A percentile compares a stretch with the other conserved stretches of the same genome.
Conservation (phyloP, 345 rosid species). For the Syzygium aqueum region DNA sequence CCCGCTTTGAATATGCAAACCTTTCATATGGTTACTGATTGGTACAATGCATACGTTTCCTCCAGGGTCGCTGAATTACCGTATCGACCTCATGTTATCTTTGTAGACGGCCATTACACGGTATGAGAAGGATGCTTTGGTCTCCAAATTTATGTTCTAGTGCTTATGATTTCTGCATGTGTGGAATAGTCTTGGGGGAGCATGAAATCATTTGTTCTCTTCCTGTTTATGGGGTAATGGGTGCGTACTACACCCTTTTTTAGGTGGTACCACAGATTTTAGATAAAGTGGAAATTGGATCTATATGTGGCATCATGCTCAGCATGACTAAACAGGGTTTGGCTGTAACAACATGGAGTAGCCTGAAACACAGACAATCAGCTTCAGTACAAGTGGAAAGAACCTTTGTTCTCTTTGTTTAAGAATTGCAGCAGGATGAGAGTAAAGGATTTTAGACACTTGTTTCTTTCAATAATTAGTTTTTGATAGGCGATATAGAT, state of each 20-base stretch:
- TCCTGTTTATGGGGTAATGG: not conserved
- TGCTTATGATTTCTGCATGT: not conserved
- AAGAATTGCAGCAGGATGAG: not conserved
- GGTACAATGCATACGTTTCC: slow-evolving; percentile 81
- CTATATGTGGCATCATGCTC: not conserved
- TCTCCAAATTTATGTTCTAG: not conserved
- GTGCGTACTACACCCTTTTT: not conserved
- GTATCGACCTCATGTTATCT: slow-evolving; percentile 65
- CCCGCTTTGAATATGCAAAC: slow-evolving; percentile 79
- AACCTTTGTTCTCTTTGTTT: not conserved
- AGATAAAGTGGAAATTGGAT: not conserved
- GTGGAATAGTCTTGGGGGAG: not conserved
- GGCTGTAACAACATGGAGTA: not conserved
- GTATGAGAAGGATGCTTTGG: slow-evolving; percentile 20
- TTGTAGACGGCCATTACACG: slow-evolving; percentile 74
- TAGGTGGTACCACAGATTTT: not conserved
- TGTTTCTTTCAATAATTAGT: not conserved
- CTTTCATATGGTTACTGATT: slow-evolving; percentile 82
- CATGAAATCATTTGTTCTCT: not conserved
- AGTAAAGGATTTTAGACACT: not conserved
- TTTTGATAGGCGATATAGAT: not conserved
- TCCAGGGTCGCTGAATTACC: slow-evolving; percentile 74
- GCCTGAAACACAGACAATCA: not conserved
- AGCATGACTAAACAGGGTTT: not conserved
- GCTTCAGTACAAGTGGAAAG: not conserved